Evolutionary conservation across 2,329 filamentous ascomycete species (phyloP).

Genomic region (Aureobasidium subglaciale): DNA sequence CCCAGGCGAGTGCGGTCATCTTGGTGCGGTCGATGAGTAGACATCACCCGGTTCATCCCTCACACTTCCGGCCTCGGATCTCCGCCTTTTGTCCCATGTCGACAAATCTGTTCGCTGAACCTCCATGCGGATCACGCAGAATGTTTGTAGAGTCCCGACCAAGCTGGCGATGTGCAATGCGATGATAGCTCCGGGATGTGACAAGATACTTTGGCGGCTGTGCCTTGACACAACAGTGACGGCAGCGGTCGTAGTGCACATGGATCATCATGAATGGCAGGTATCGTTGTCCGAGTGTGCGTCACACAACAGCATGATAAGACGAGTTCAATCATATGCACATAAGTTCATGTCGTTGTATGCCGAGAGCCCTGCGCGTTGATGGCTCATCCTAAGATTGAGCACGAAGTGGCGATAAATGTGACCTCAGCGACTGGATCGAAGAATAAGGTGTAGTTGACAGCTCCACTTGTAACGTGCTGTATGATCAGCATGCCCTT

Average conservation of each 20-base stretch:
- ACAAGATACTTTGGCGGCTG: conserved; percentile 1
- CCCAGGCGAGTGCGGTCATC: background rate
- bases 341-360: background rate
- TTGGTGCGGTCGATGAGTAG: background rate
- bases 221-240: background rate
- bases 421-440: background rate
- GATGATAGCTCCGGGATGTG: background rate
- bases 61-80: background rate
- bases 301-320: background rate
- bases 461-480: conserved; percentile 1
- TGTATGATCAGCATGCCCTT: background rate
- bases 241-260: background rate
- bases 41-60: background rate
- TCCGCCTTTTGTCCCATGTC: background rate
- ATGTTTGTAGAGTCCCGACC: background rate
- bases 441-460: background rate
- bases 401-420: background rate
- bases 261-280: background rate
- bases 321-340: background rate
- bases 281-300: background rate
- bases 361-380: background rate
- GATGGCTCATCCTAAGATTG: background rate
- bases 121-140: background rate
- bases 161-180: background rate
- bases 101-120: background rate